Evolutionary conservation across 2,329 filamentous ascomycete genomes (phyloP), one percentile per base, ranked within the genome.

Genomic region (Sarocladiaceae sp.): DNA sequence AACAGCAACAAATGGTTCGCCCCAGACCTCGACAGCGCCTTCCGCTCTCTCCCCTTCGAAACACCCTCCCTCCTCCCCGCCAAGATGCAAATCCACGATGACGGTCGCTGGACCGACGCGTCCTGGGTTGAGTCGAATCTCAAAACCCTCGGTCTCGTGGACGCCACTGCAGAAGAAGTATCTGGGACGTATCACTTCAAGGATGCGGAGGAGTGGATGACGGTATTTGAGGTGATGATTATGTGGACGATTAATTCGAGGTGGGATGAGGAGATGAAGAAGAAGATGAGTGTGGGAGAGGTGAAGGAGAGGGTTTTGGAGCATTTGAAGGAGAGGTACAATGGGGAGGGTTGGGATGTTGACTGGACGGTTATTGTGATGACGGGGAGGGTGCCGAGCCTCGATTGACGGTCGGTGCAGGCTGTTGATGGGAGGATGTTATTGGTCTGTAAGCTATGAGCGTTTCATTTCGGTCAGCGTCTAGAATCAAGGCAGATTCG

Each of bases 311-410:
- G 70, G 59, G 35, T 76, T 13, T 64, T 57, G 57, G 60, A 59
- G 35, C 64, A 70, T 56, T 52, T 77, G 35, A 63, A 64, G 48
- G 64, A 71, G 37, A 77, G 73, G 60, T 64, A 76, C 51, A 57
- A 56, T 1, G 61, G 61, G 0, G 48, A 60, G 12, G 63, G 64
- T 2, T 73, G 70, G 70, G 63, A 71, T 44, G 13, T 65, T 35
- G 60, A 58, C 11, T 71, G 68, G 65, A 58, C 60, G 7, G 55
- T 59, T 8, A 56, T 70, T 46, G 26, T 62, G 46, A 63, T 53
- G 52, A 65, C 62, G 31, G 57, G 55, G 18, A 48, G 35, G 20
- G 55, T 39, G 18, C 46, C 51, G 4, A 48, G 53, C n/a, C n/a
- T n/a, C n/a, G n/a, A n/a, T n/a, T n/a, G n/a, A n/a, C n/a, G n/a